Evolutionary conservation across 805 yeast genomes (phyloP).

Genomic region (Ogataea saltuana): DNA sequence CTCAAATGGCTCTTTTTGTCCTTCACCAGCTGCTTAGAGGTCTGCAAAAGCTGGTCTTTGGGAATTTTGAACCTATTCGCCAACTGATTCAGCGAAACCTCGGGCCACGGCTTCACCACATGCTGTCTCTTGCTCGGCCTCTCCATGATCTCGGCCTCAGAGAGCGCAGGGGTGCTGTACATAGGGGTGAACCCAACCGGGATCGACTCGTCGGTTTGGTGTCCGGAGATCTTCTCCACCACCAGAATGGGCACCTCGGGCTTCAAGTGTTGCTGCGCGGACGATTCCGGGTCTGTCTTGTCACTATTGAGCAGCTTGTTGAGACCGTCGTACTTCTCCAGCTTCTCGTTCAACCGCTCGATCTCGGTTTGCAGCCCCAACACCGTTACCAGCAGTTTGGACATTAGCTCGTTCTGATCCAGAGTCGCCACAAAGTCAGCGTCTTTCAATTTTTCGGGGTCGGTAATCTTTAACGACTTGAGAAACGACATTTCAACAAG

Average conservation of each 20-base stretch:
- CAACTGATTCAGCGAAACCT: constrained; percentile 30
- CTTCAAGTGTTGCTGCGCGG: too few species aligned
- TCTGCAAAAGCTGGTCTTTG: constrained; percentile 20
- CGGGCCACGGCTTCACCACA: constrained; percentile 33
- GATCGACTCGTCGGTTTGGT: constrained; percentile 12
- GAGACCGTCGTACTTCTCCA: constrained; percentile 24
- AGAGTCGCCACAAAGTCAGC: constrained; percentile 18
- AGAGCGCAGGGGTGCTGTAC: constrained; percentile 28
- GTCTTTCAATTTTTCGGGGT: constrained; percentile 23
- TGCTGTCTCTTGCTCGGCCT: constrained; percentile 23
- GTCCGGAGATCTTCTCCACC: constrained; percentile 22
- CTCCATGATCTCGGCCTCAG: constrained; percentile 23
- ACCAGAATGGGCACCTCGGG: too few species aligned
- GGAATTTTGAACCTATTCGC: constrained; percentile 32
- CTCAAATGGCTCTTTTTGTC: constrained; percentile 20
- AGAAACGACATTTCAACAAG: constrained; percentile 20
- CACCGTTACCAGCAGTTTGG: constrained; percentile 23
- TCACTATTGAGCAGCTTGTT: constrained; percentile 23
- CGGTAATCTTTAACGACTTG: constrained; percentile 24
- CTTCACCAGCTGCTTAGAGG: constrained; percentile 14
- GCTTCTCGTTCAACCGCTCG: constrained; percentile 17
- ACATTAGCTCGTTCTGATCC: constrained; percentile 25
- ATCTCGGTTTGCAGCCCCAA: constrained; percentile 23
- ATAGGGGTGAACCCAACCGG: constrained; percentile 31
- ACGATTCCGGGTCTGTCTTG: not conserved